Conservation (phyloP, 179 eudicot genomes). For the Pouteria campechiana region DNA sequence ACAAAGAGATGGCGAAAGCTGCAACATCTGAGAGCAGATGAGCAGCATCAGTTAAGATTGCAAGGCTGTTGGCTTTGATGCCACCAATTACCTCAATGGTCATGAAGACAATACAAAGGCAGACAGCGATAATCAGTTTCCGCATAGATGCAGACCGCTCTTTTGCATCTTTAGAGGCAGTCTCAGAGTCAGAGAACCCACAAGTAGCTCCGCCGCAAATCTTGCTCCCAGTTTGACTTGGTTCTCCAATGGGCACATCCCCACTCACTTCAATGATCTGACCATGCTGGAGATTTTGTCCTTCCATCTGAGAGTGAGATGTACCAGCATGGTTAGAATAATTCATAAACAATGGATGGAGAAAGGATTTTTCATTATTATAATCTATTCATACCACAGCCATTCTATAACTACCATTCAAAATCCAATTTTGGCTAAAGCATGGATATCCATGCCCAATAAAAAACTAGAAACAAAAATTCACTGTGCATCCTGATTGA, state of each 20-base stretch:
- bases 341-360: too few species aligned
- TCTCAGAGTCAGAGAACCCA: slow-evolving; percentile 54
- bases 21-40: slow-evolving; percentile 91
- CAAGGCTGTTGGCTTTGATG: slow-evolving; percentile 81
- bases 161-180: slow-evolving; percentile 48
- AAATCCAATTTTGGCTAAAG: too few species aligned
- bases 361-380: too few species aligned
- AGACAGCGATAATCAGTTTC: slow-evolving; percentile 58
- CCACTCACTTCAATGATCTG: slow-evolving; percentile 41
- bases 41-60: slow-evolving; percentile 85
- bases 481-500: too few species aligned
- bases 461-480: too few species aligned
- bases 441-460: too few species aligned
- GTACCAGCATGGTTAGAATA: too few species aligned
- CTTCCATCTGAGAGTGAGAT: slow-evolving; percentile 37
- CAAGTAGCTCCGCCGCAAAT: slow-evolving; percentile 61
- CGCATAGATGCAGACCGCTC: slow-evolving; percentile 75
- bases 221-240: slow-evolving; percentile 22
- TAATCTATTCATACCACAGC: too few species aligned
- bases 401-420: too few species aligned
- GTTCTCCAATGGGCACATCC: slow-evolving; percentile 16
- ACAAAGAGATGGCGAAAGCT: slow-evolving; percentile 80
- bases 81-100: slow-evolving; percentile 73
- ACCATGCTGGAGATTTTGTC: slow-evolving; percentile 12
- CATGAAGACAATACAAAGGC: slow-evolving; percentile 72